A percentile compares a stretch with the other conserved stretches of the same genome.
Conservation (phyloP, 208 protist species). For the Leishmania aethiopica region DNA sequence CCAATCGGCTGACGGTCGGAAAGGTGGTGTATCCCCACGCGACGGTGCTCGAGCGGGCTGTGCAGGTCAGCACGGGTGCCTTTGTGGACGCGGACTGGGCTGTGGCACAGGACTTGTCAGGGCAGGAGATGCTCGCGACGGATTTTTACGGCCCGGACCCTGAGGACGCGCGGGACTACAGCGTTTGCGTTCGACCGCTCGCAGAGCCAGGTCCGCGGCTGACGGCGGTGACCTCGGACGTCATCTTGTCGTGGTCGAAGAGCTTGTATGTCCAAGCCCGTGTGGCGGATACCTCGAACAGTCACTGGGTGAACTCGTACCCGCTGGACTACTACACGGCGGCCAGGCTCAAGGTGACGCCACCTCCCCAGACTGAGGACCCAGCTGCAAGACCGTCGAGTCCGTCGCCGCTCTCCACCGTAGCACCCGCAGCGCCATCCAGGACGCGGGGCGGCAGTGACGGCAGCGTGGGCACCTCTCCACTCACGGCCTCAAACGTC, state of each 20-base stretch:
- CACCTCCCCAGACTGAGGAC: background rate
- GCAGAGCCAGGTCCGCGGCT: background rate
- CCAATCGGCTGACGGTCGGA: conserved; percentile 5
- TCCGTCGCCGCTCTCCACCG: background rate
- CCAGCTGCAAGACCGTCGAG: background rate
- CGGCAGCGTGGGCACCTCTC: background rate
- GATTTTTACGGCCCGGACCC: background rate
- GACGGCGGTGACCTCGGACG: conserved; percentile 13
- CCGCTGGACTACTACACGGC: conserved; percentile 13
- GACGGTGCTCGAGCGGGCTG: conserved; percentile 22
- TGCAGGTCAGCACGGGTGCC: conserved; percentile 8
- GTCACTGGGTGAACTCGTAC: conserved; percentile 16
- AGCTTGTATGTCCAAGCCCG: conserved; percentile 19
- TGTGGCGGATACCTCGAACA: conserved; percentile 4
- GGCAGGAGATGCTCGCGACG: conserved; percentile 1
- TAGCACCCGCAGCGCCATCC: background rate
- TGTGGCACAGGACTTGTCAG: conserved; percentile 13
- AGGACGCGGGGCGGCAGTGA: background rate
- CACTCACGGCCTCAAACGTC: background rate
- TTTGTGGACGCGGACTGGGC: conserved; percentile 13
- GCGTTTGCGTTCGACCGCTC: background rate
- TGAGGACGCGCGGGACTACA: conserved; percentile 6
- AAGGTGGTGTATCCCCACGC: conserved; percentile 7
- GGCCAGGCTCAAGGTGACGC: no score
- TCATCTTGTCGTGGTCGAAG: conserved; percentile 36